Base-by-base conservation (phyloP, 768 basidiomycete species). In the Pleurotus tuber-regium region DNA sequence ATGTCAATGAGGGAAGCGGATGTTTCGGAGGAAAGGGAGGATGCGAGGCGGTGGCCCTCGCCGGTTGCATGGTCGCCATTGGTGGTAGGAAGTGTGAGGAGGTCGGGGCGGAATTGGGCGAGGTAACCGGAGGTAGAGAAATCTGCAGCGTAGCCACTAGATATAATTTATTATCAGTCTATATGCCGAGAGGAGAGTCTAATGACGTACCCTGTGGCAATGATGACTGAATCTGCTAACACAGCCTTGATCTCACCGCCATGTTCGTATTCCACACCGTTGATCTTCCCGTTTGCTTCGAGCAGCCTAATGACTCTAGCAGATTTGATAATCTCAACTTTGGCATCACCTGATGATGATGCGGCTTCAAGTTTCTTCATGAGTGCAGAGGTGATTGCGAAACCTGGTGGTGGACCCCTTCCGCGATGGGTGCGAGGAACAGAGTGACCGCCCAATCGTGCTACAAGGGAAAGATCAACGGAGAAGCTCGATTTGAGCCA, bases 61-160 rank as follows among this genome's bases (percentile, higher is more conserved):
- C 62, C 63, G 2, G 63, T 63, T 3, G 61, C 63, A 50, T 65
- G 63, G 46, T 61, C 59, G 3, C 59, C 64, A 46, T 63, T 65
- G 6, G 62, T 63, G 0, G 64, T 62, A 19, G 64, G 51, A n/a
- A 65, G 56, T 7, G 53, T 10, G 18, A 61, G 53, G 14, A 65
- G 59, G 30, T 63, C 64, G 3, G 64, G 61, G 25, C 62, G 55
- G 51, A 58, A 56, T 24, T 44, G 18, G 1, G 64, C 53, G 30
- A 65, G 57, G 42, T 57, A 50, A 26, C 62, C 60, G 4, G 38
- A 25, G 3, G 58, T 25, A n/a, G 60, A 54, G 24, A 56, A 57
- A 56, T 63, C 64, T 2, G 62, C 64, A 16, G 59, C 61, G 50
- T 61, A 63, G 23, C 64, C 64, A 8, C 64, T 63, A 40, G 28